phyloP scores from a whole-genome alignment of 2,329 filamentous ascomycete genomes.

The Microsporum ferrugineum region DNA sequence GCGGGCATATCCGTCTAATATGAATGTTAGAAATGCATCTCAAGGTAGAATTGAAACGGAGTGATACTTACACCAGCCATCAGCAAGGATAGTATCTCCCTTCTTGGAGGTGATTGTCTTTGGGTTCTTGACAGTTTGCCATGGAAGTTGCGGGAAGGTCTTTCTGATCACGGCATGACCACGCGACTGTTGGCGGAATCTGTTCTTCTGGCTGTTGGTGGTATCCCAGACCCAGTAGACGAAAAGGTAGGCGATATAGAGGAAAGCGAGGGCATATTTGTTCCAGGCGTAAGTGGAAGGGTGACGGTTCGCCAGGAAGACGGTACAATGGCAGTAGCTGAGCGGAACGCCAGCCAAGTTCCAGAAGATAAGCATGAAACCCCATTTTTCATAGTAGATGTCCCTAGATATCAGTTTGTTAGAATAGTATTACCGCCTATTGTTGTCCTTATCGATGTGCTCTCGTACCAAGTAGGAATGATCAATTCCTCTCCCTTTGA shows the following conservation, averaged over 20 bases:
- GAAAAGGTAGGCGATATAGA: slow-evolving; percentile 64
- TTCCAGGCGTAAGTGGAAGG: slow-evolving; percentile 70
- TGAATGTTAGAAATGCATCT: background rate
- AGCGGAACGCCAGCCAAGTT: slow-evolving; percentile 85
- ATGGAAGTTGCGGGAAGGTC: slow-evolving; percentile 83
- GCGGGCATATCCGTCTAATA: slow-evolving; percentile 54
- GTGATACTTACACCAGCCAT: slow-evolving; percentile 62
- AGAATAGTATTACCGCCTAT: background rate
- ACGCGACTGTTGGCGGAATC: slow-evolving; percentile 69
- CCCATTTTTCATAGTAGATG: slow-evolving; percentile 95
- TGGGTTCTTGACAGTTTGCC: slow-evolving; percentile 71
- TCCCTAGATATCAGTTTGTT: slow-evolving; percentile 44
- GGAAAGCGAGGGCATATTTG: slow-evolving; percentile 49
- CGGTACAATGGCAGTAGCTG: slow-evolving; percentile 85
- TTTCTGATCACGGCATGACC: slow-evolving; percentile 52
- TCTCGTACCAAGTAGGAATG: slow-evolving; percentile 61
- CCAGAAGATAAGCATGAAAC: slow-evolving; percentile 98
- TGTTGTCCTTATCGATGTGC: background rate
- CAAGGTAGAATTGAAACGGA: too few relatives aligned
- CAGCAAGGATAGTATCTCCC: slow-evolving; percentile 65
- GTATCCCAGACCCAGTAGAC: slow-evolving; percentile 91
- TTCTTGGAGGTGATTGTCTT: slow-evolving; percentile 61
- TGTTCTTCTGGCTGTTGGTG: slow-evolving; percentile 86
- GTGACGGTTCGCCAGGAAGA: slow-evolving; percentile 76
- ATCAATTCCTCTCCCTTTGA: slow-evolving; percentile 87